Conservation (phyloP, 768 basidiomycete species). For the Roridomyces roridus region DNA sequence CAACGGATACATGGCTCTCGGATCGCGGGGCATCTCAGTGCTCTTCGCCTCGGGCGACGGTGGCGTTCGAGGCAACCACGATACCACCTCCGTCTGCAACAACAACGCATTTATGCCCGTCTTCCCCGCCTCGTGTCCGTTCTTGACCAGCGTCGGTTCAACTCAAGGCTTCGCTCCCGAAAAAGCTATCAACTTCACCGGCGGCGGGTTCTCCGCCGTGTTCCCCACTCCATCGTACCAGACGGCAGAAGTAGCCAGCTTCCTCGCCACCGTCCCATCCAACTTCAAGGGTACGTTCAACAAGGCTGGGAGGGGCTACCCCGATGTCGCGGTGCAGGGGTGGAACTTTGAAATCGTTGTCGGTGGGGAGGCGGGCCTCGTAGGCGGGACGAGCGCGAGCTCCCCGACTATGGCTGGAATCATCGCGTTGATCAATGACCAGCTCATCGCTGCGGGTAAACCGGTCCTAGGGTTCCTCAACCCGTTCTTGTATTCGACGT, state of each 20-base stretch:
- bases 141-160: not conserved
- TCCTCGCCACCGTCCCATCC: constrained; percentile 34
- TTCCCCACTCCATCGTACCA: constrained; percentile 42
- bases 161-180: constrained; percentile 6
- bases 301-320: constrained; percentile 33
- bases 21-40: not conserved
- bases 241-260: constrained; percentile 30
- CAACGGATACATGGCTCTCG: constrained; percentile 2
- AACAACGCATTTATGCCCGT: constrained; percentile 35
- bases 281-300: constrained; percentile 47
- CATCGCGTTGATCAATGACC: constrained; percentile 4
- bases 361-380: not conserved
- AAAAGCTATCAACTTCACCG: constrained; percentile 22
- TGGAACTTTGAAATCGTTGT: constrained; percentile 2
- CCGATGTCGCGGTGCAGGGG: constrained; percentile 2
- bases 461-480: constrained; percentile 2
- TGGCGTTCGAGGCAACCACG: constrained; percentile 7
- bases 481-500: not conserved
- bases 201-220: constrained; percentile 48
- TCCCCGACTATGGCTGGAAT: constrained; percentile 4
- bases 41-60: constrained; percentile 1
- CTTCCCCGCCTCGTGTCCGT: constrained; percentile 25
- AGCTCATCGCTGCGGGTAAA: not conserved
- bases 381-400: constrained; percentile 3
- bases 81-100: not conserved